phyloP scores from a whole-genome alignment of 2,329 filamentous ascomycete species.

The Cytospora schulzeri region DNA sequence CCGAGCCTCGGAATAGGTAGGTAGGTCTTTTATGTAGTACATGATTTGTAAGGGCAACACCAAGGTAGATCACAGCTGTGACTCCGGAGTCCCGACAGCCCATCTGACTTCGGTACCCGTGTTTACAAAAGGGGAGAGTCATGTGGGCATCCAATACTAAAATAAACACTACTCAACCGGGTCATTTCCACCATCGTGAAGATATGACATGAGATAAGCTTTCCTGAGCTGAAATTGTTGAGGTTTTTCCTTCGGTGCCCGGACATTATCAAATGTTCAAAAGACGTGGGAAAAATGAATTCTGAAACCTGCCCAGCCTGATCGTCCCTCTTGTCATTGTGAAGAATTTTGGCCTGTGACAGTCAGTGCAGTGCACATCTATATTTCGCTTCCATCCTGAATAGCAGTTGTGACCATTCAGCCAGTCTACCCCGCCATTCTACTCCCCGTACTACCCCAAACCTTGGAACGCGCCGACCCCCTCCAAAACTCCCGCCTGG shows the following conservation, averaged over 20 bases:
- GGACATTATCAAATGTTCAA: background rate
- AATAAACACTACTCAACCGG: background rate
- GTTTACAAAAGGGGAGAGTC: constrained; percentile 11
- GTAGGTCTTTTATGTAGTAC: background rate
- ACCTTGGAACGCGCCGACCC: background rate
- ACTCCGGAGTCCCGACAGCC: background rate
- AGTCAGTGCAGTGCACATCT: background rate
- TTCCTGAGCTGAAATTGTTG: background rate
- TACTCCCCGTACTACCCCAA: constrained; percentile 2
- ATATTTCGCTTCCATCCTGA: background rate
- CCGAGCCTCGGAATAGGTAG: constrained; percentile 10
- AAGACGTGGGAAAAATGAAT: background rate
- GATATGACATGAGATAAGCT: constrained; percentile 6
- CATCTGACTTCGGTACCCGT: constrained; percentile 2
- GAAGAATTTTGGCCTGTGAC: background rate
- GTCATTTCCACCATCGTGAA: constrained; percentile 1
- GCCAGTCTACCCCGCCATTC: background rate
- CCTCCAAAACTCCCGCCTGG: background rate
- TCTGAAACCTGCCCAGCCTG: background rate
- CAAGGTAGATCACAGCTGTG: background rate
- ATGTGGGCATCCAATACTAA: background rate
- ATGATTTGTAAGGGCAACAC: background rate
- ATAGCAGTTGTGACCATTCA: background rate
- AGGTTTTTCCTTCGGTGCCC: constrained; percentile 5
- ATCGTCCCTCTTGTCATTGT: background rate